These are phyloP conservation scores for Syzygium oleosum DNA, from an alignment of 345 rosid species.

Conservation along the genomic window DNA sequence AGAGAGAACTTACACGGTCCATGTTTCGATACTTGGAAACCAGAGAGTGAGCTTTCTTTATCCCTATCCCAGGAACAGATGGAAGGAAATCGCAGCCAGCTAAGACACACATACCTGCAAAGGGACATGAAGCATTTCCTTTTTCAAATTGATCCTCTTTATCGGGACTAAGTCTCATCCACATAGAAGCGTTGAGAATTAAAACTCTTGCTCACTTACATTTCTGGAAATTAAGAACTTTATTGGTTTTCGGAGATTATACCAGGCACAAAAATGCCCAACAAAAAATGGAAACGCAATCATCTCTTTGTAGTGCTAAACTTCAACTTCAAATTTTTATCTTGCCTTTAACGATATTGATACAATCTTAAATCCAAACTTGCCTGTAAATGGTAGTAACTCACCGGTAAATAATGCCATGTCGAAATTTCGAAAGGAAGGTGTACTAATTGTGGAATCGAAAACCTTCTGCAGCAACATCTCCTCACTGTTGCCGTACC, in stretches of 20 bases:
- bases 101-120: constrained; percentile 81
- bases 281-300: background rate
- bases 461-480: constrained; percentile 52
- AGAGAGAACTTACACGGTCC: constrained; percentile 54
- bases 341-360: background rate
- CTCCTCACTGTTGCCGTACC: constrained; percentile 78
- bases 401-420: constrained; percentile 59
- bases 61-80: constrained; percentile 84
- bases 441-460: constrained; percentile 32
- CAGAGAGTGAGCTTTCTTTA: constrained; percentile 58
- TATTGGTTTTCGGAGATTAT: background rate
- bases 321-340: background rate
- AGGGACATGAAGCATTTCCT: background rate
- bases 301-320: background rate
- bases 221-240: background rate
- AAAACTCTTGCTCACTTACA: background rate
- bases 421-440: constrained; percentile 54
- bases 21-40: constrained; percentile 67
- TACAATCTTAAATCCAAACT: background rate
- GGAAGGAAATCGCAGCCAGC: constrained; percentile 97
- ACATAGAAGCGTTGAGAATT: background rate
- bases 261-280: background rate
- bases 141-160: background rate
- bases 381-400: constrained; percentile 2
- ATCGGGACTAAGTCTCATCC: background rate